Evolutionary conservation across 139 green algal genomes (phyloP).

Genomic region (Chlorella sp.): DNA sequence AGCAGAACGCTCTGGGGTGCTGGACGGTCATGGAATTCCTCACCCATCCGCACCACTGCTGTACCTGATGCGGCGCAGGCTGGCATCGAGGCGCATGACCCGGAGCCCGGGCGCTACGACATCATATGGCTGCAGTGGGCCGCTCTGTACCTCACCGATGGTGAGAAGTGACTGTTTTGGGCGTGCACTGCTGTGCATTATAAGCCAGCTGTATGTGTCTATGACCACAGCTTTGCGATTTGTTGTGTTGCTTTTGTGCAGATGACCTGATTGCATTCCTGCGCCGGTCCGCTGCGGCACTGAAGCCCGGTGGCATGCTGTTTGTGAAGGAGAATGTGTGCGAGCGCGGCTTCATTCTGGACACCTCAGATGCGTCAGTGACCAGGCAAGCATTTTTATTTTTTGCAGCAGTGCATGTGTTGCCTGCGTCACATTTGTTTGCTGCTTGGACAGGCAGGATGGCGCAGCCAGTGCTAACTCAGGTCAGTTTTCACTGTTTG

Average conservation of each 20-base stretch:
- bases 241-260: constrained; percentile 5
- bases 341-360: constrained; percentile 87
- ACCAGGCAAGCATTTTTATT: constrained; percentile 78
- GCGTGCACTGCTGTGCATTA: no score
- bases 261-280: constrained; percentile 87
- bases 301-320: constrained; percentile 87
- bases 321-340: constrained; percentile 97
- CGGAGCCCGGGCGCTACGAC: constrained; percentile 72
- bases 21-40: no score
- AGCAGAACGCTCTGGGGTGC: no score
- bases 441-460: no score
- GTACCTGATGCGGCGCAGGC: not conserved
- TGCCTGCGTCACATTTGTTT: not conserved
- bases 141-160: constrained; percentile 95
- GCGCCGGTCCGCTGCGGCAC: constrained; percentile 56
- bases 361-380: constrained; percentile 90
- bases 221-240: no score
- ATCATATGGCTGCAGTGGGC: constrained; percentile 89
- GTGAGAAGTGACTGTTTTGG: constrained; percentile 60
- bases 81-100: constrained; percentile 71
- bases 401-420: not conserved
- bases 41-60: no score
- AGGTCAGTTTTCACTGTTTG: not conserved
- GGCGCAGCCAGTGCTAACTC: no score
- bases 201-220: not conserved